Percentiles rank a stretch among this genome's conserved stretches.
Evolutionary conservation across 2,329 filamentous ascomycete genomes (phyloP).

Genomic region (Claviceps maximensis): DNA sequence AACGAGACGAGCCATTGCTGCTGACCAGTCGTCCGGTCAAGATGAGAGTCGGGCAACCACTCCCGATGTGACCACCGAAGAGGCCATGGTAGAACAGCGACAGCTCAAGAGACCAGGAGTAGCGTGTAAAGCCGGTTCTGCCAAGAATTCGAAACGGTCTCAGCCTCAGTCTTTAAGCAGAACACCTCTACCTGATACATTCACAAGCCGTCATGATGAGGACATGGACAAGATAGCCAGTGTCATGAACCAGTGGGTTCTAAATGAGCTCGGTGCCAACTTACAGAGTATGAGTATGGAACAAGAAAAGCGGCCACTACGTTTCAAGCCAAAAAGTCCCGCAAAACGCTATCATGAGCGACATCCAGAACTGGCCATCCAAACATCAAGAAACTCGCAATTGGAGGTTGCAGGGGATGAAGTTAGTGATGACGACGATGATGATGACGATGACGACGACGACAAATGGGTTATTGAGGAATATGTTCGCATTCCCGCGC

Average conservation of each 20-base stretch:
- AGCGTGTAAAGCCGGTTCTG: conserved; percentile 10
- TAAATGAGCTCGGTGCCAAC: conserved; percentile 43
- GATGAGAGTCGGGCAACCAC: neutral
- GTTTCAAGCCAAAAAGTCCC: conserved; percentile 43
- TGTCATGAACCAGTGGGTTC: conserved; percentile 45
- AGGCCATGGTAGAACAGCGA: conserved; percentile 10
- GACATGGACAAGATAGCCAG: conserved; percentile 37
- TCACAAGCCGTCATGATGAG: conserved; percentile 22
- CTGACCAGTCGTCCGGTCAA: conserved; percentile 3
- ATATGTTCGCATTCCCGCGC: conserved; percentile 46
- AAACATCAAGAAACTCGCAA: neutral
- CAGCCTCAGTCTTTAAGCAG: conserved; percentile 10
- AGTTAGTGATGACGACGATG: conserved; percentile 25
- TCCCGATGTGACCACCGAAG: conserved; percentile 1
- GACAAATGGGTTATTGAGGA: conserved; percentile 50
- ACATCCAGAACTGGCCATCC: conserved; percentile 27
- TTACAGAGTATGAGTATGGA: conserved; percentile 34
- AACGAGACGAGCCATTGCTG: conserved; percentile 10
- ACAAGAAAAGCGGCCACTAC: conserved; percentile 25
- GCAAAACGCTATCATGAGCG: conserved; percentile 41
- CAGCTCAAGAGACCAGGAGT: conserved; percentile 23
- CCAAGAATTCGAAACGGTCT: conserved; percentile 10
- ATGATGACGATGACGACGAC: conserved; percentile 32
- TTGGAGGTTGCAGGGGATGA: conserved; percentile 24
- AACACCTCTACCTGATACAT: conserved; percentile 19